Evolutionary conservation across 2,329 filamentous ascomycete species (phyloP), one percentile per base, ranked within the genome.

Genomic region (Talaromyces sp.): DNA sequence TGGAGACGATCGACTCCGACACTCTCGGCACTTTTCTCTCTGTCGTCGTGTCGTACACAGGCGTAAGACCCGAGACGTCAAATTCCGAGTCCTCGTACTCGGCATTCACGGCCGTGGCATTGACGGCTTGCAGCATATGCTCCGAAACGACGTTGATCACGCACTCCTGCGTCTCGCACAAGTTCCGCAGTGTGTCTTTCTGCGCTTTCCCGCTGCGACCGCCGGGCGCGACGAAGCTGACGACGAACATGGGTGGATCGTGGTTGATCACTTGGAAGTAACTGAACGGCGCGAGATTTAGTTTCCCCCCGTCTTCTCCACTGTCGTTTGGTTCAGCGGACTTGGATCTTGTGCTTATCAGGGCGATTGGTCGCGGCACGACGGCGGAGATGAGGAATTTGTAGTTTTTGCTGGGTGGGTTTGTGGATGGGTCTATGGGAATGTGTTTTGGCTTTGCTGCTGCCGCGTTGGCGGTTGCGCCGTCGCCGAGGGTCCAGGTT

Each of bases 351-450:
- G 86, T 88, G 57, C 81, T 83, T 14, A 87, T 75, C 66, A 88
- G 86, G 1, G 85, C 86, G 52, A 97, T 88, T 12, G 93, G 93
- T 12, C 93, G 86, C 0, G 93, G 93, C 16, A 92, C 84, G 67
- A 97, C 86, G 66, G 86, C 87, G 18, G 87, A 90, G 75, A 97
- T 96, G 65, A 97, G 81, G 14, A 97, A 84, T 78, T 96, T 96
- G 84, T 98, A 97, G 82, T 97, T 97, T 78, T 84, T 86, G 1
- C 81, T 78, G 0, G 85, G 77, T 0, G 86, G 83, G 0, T 93
- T 84, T 35, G 87, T 88, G 73, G 93, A 87, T 0, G 93, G 93
- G 75, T 96, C 88, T 69, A 97, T 96, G 71, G 87, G 80, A 67
- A 93, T 76, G 77, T 96, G 91, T 64, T 86, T 84, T n/a, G n/a